Evolutionary conservation across 139 green algal species (phyloP), one percentile per base, ranked within the genome.

Genomic region (Coelastrella sp.): DNA sequence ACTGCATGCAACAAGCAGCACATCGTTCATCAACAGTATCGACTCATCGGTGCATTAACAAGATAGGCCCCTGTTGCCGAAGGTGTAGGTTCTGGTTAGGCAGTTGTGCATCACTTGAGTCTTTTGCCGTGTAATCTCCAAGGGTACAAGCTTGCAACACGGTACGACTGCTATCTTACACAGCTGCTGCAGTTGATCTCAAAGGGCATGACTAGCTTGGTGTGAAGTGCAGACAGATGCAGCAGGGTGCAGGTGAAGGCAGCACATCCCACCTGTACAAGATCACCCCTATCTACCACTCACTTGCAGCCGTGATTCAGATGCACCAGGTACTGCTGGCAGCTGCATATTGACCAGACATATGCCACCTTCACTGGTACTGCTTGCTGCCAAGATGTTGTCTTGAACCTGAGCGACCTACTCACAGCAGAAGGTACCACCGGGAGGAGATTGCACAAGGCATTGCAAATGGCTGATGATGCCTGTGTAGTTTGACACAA

Each of bases 251-350:
- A 13, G 45, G n/a, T n/a, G n/a, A n/a, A n/a, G n/a, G n/a, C n/a
- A n/a, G n/a, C n/a, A n/a, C n/a, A n/a, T n/a, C n/a, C n/a, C n/a
- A n/a, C n/a, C n/a, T n/a, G n/a, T n/a, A n/a, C n/a, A n/a, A n/a
- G n/a, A n/a, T n/a, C 57, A 66, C 13, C 7, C 57, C 57, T 9
- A 66, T 32, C 57, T 66, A 19, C 57, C 27, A 19, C 19, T 38
- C 62, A 84, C 41, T 48, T 83, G 60, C 79, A 89, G n/a, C 5
- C 86, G 71, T 17, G 37, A 40, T 15, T 41, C 71, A 6, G 35
- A 51, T 3, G 79, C 79, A 11, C 79, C 85, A 30, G 85, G 85
- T 2, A 83, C 59, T 43, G 85, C 59, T 35, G 85, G 85, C 79
- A 86, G 35, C 35, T 57, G 48, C 71, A 89, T 60, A 34, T 62